Percentiles rank a stretch among this genome's conserved stretches.
phyloP scores from a whole-genome alignment of 257 asterid species.

The Solanum chiquidenum region DNA sequence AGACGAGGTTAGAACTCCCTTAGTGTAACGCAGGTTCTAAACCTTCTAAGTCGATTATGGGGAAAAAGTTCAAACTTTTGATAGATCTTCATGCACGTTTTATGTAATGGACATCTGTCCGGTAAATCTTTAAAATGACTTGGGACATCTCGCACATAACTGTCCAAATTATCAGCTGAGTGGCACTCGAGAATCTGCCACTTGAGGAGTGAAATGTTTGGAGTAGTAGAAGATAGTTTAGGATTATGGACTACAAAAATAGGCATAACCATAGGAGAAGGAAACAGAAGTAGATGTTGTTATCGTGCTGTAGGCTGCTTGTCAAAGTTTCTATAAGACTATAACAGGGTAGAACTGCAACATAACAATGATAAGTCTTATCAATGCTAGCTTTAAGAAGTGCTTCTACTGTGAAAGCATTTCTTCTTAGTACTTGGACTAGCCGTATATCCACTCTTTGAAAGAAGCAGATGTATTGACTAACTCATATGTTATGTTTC shows the following conservation, averaged over 20 bases:
- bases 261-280: not conserved
- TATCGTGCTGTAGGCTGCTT: not conserved
- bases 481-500: too few relatives aligned
- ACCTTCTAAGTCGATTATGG: not conserved
- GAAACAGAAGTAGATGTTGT: not conserved
- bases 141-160: not conserved
- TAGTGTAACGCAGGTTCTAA: not conserved
- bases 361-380: not conserved
- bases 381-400: not conserved
- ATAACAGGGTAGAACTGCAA: not conserved
- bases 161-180: not conserved
- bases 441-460: not conserved
- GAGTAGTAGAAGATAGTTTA: not conserved
- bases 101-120: not conserved
- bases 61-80: not conserved
- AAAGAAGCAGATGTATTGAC: not conserved
- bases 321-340: not conserved
- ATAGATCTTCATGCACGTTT: not conserved
- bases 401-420: not conserved
- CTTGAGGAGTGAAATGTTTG: not conserved
- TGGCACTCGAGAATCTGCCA: not conserved
- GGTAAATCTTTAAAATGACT: not conserved
- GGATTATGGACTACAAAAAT: not conserved
- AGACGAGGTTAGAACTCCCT: not conserved
- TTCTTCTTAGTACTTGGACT: not conserved